A percentile compares a stretch with the other conserved stretches of the same genome.
These are phyloP conservation scores for Pyrenochaeta sp. DNA, from an alignment of 2,329 filamentous ascomycete genomes.

Conservation along the genomic window DNA sequence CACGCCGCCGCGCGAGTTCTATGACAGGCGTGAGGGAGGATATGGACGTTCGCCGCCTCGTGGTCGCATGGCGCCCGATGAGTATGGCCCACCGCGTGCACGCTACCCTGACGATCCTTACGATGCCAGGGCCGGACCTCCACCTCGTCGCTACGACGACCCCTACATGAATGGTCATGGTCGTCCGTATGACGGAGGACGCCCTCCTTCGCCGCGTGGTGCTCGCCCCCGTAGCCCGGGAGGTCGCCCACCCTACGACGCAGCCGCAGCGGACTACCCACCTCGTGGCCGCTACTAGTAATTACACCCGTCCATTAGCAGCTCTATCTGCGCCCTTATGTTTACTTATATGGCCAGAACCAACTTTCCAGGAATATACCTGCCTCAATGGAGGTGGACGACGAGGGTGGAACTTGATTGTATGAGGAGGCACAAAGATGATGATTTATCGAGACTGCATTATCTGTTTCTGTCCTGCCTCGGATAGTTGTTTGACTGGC, in stretches of 20 bases:
- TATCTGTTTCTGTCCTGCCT: constrained; percentile 1
- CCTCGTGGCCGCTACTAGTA: constrained; percentile 48
- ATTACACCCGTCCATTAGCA: constrained; percentile 4
- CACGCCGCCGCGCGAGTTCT: constrained; percentile 80
- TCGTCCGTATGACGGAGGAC: constrained; percentile 61
- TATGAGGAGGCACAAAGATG: neutral
- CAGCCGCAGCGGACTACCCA: constrained; percentile 55
- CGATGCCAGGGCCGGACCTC: constrained; percentile 61
- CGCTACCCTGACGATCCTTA: constrained; percentile 80
- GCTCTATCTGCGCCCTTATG: neutral
- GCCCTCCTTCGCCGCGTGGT: constrained; percentile 54
- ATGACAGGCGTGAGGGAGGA: constrained; percentile 72
- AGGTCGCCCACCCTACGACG: constrained; percentile 67
- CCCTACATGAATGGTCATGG: constrained; percentile 68
- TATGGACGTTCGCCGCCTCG: constrained; percentile 71
- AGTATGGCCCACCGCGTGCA: constrained; percentile 70
- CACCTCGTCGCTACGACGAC: constrained; percentile 65
- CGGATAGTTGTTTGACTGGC: constrained; percentile 1
- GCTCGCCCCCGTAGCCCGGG: constrained; percentile 58
- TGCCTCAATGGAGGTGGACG: neutral
- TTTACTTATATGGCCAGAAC: constrained; percentile 8
- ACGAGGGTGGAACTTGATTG: neutral
- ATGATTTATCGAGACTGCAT: constrained; percentile 1
- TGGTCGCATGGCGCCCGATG: constrained; percentile 76
- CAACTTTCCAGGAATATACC: neutral